phyloP scores from a whole-genome alignment of 768 basidiomycete species.

The Pisolithus sp. region DNA sequence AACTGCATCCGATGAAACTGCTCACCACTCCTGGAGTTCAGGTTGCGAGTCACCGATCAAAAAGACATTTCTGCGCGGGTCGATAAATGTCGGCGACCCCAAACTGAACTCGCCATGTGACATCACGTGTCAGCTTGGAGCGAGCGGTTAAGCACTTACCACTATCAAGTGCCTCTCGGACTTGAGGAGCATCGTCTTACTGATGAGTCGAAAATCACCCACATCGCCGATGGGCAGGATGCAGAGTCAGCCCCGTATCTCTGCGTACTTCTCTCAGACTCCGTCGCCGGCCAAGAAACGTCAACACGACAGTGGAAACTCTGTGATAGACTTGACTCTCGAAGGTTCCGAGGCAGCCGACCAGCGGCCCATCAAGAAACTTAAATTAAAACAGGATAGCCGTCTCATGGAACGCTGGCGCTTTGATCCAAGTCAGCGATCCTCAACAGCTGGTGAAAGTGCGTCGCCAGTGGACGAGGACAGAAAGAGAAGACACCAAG shows the following conservation, averaged over 20 bases:
- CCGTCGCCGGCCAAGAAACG: slow-evolving; percentile 25
- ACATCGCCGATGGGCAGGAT: neutral
- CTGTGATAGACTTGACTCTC: slow-evolving; percentile 50
- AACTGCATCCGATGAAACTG: too few species aligned
- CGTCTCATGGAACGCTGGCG: slow-evolving; percentile 37
- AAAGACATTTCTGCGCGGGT: too few species aligned
- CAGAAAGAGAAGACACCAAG: slow-evolving; percentile 38
- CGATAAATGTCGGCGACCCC: too few species aligned
- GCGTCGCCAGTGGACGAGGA: slow-evolving; percentile 27
- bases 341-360: slow-evolving; percentile 29
- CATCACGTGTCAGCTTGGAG: neutral
- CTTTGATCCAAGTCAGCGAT: slow-evolving; percentile 28
- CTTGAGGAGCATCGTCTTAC: neutral
- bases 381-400: slow-evolving; percentile 16
- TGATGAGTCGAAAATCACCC: slow-evolving; percentile 17
- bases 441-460: neutral
- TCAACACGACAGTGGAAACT: slow-evolving; percentile 4
- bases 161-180: neutral
- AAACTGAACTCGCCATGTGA: neutral
- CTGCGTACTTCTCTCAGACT: slow-evolving; percentile 33
- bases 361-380: slow-evolving; percentile 24
- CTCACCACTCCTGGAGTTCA: too few species aligned
- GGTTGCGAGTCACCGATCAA: too few species aligned
- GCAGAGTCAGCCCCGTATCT: slow-evolving; percentile 33
- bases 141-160: neutral